phyloP scores from a whole-genome alignment of 164 flowering plant genomes.

The Aristolochia contorta region DNA sequence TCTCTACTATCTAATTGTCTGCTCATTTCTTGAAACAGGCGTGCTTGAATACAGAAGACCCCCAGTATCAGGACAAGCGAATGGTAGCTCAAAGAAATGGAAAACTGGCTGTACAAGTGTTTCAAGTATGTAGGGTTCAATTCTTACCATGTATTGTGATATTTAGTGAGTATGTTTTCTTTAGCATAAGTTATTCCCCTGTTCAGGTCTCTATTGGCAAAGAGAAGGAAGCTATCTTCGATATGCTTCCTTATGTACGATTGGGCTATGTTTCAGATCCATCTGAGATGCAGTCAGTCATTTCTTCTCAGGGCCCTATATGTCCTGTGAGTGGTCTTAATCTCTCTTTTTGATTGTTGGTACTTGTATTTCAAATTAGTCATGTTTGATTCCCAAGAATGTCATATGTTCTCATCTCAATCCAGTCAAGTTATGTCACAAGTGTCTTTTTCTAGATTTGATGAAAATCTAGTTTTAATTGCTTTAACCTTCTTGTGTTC shows the following conservation, averaged over 20 bases:
- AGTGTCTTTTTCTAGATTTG: too few species aligned
- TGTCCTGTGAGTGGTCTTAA: slow-evolving; percentile 59
- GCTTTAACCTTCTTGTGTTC: too few species aligned
- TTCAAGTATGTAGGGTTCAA: slow-evolving; percentile 43
- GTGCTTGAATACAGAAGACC: slow-evolving; percentile 86
- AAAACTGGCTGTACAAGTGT: slow-evolving; percentile 62
- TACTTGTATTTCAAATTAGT: too few species aligned
- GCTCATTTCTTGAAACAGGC: slow-evolving; percentile 42
- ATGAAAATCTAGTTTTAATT: too few species aligned
- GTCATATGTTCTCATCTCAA: neutral
- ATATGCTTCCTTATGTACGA: slow-evolving; percentile 92
- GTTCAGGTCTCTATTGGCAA: slow-evolving; percentile 70
- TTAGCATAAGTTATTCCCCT: neutral
- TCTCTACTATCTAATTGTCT: neutral
- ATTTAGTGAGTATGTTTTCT: neutral
- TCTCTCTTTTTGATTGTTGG: neutral
- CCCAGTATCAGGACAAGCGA: slow-evolving; percentile 95
- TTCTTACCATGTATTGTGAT: slow-evolving; percentile 1
- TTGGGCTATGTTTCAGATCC: slow-evolving; percentile 92
- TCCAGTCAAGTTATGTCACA: neutral
- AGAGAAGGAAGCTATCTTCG: slow-evolving; percentile 80
- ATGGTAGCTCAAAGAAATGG: slow-evolving; percentile 96
- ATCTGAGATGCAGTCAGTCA: slow-evolving; percentile 87
- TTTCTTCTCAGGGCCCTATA: slow-evolving; percentile 88
- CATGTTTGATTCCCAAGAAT: neutral